Percentiles rank a stretch among this genome's conserved stretches.
Evolutionary conservation across 257 asterid species (phyloP).

Genomic region (Solanum pinnatisectum): DNA sequence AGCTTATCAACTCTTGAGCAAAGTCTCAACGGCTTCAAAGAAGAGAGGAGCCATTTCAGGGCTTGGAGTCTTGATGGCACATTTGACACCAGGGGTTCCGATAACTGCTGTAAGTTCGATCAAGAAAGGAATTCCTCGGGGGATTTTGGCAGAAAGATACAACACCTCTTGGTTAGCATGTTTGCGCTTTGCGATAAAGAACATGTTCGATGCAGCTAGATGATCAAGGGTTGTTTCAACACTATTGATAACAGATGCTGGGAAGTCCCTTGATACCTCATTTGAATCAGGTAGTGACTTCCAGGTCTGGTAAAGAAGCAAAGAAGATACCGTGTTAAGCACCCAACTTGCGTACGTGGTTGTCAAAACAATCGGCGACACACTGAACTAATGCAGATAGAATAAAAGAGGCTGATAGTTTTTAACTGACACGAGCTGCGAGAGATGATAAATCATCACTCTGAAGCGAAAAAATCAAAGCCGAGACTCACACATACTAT

Average conservation of each 20-base stretch:
- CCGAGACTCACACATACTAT: not conserved
- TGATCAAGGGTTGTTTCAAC: constrained; percentile 61
- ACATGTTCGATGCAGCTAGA: constrained; percentile 65
- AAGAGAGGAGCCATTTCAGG: constrained; percentile 86
- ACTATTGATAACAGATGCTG: constrained; percentile 56
- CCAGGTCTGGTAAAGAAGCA: constrained; percentile 61
- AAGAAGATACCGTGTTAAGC: not conserved
- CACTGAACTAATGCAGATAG: not conserved
- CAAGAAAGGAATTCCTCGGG: constrained; percentile 76
- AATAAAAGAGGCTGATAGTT: not conserved
- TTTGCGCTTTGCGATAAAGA: constrained; percentile 93
- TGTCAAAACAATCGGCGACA: not conserved
- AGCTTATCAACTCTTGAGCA: constrained; percentile 38
- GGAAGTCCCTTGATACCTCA: constrained; percentile 76
- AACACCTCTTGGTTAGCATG: constrained; percentile 79
- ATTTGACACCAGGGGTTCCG: constrained; percentile 79
- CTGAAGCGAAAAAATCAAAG: not conserved
- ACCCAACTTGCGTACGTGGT: not conserved
- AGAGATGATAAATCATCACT: not conserved
- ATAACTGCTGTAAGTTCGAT: constrained; percentile 75
- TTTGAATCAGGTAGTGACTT: constrained; percentile 93
- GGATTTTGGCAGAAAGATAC: constrained; percentile 88
- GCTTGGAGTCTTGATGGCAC: constrained; percentile 81
- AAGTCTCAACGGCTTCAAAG: constrained; percentile 69
- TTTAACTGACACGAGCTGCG: not conserved